phyloP scores from a whole-genome alignment of 176 grass and related monocot species.

The Urochloa ruziziensis region DNA sequence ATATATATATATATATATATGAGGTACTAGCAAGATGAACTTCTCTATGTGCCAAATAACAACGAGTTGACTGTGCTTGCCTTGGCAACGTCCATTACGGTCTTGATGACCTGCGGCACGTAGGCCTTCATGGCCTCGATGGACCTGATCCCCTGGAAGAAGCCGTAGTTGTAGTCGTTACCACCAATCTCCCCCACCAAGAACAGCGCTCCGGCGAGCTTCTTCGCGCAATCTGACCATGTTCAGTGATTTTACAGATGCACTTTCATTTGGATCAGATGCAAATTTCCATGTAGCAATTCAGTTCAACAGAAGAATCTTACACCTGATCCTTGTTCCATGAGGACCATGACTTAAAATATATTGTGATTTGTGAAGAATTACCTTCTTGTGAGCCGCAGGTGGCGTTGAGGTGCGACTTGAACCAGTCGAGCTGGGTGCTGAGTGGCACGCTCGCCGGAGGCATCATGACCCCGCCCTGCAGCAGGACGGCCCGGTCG shows the following conservation, averaged over 20 bases:
- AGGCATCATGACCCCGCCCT: slow-evolving; percentile 38
- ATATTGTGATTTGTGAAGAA: too few species aligned
- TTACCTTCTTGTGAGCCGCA: slow-evolving; percentile 48
- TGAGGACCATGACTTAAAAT: too few species aligned
- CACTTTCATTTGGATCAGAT: background rate
- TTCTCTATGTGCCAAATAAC: background rate
- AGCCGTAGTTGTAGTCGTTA: slow-evolving; percentile 95
- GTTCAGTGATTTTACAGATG: background rate
- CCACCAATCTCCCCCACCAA: slow-evolving; percentile 93
- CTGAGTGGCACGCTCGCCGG: slow-evolving; percentile 59
- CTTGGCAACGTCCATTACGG: slow-evolving; percentile 59
- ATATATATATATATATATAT: too few species aligned
- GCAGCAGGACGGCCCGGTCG: slow-evolving; percentile 44
- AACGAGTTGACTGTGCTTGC: slow-evolving; percentile 12
- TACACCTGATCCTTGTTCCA: too few species aligned
- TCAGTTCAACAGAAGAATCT: background rate
- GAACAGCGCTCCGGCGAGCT: slow-evolving; percentile 59
- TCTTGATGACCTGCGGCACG: slow-evolving; percentile 67
- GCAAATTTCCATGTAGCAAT: background rate
- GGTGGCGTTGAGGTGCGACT: slow-evolving; percentile 61
- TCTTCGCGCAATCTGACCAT: slow-evolving; percentile 57
- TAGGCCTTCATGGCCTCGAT: slow-evolving; percentile 54
- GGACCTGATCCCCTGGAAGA: slow-evolving; percentile 49
- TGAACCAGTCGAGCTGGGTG: slow-evolving; percentile 85
- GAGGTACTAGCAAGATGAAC: background rate